Evolutionary conservation across 345 rosid species (phyloP), one percentile per base, ranked within the genome.

Genomic region (Triadica sebifera): DNA sequence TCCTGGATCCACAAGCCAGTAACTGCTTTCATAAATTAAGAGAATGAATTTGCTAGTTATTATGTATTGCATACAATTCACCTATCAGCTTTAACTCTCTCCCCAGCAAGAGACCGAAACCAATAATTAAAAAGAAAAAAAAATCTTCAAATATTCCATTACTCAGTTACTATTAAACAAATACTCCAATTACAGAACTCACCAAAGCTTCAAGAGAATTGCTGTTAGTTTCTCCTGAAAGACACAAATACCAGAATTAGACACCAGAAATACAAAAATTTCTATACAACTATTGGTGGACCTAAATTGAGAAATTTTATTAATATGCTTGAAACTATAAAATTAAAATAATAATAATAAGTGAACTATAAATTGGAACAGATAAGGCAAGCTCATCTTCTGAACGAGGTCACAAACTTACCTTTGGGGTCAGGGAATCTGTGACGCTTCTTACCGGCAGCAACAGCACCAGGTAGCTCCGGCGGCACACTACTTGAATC

Each of bases 181-280:
- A 20, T 3, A 16, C 61, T 6, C 3, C 60, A 11, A 0, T 20
- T 34, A 11, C 25, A 1, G 51, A 41, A 86, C 88, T 87, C 74
- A 93, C 97, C 94, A 93, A 29, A 49, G 93, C 98, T 69, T 95
- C 97, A 24, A 95, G 86, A 56, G 97, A 91, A 56, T 87, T 90
- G 65, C 80, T 60, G 82, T 77, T 91, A 68, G 86, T 93, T 81
- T 85, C 96, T 46, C 96, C 99, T 93, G 87, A 77, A 78, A 81
- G 51, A 4, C 12, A 50, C 24, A 46, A 20, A 65, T 12, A 19
- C 8, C 16, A 55, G 15, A 12, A 7, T 17, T n/a, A 49, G 29
- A 71, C 68, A 20, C 12, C 1, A 51, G n/a, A 15, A 17, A n/a
- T n/a, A n/a, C n/a, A 15, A 4, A 3, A 13, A 17, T 0, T 1